These are phyloP conservation scores for Phytophthora rubi DNA, from an alignment of 352 stramenopile genomes.

Conservation along the genomic window DNA sequence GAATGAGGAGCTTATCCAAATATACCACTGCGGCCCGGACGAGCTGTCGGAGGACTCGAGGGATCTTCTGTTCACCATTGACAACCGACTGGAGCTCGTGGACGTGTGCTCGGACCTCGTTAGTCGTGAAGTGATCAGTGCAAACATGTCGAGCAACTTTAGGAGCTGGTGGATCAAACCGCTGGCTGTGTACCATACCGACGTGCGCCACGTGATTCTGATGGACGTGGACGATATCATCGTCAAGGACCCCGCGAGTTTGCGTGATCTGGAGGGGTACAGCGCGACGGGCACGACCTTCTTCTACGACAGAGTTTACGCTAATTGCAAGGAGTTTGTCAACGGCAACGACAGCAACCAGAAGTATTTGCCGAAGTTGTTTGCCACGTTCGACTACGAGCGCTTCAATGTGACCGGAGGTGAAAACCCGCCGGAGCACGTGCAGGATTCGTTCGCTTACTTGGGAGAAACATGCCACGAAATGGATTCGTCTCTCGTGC, in stretches of 20 bases:
- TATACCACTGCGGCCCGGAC: slow-evolving; percentile 33
- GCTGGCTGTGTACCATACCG: slow-evolving; percentile 29
- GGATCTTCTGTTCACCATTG: slow-evolving; percentile 43
- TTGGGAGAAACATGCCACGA: slow-evolving; percentile 53
- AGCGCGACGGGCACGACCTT: slow-evolving; percentile 53
- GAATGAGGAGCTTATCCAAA: slow-evolving; percentile 38
- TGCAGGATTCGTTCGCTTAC: slow-evolving; percentile 51
- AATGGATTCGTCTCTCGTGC: slow-evolving; percentile 69
- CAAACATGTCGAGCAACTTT: slow-evolving; percentile 40
- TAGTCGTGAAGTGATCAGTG: slow-evolving; percentile 16
- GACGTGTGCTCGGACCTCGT: slow-evolving; percentile 60
- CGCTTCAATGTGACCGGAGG: slow-evolving; percentile 38
- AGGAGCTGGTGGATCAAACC: slow-evolving; percentile 51
- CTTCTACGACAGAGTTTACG: slow-evolving; percentile 38
- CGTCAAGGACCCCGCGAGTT: slow-evolving; percentile 35
- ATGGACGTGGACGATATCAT: slow-evolving; percentile 32
- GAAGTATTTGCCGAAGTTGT: slow-evolving; percentile 43
- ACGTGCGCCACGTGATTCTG: slow-evolving; percentile 24
- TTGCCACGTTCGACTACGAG: slow-evolving; percentile 54
- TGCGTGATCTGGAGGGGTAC: slow-evolving; percentile 45
- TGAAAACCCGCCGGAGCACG: slow-evolving; percentile 31
- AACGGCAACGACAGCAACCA: slow-evolving; percentile 31
- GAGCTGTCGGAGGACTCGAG: slow-evolving; percentile 46
- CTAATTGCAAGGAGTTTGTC: slow-evolving; percentile 46
- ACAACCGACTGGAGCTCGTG: slow-evolving; percentile 58